Evolutionary conservation across 2,329 filamentous ascomycete species (phyloP).

Genomic region (Cylindrodendrum hubeiense): DNA sequence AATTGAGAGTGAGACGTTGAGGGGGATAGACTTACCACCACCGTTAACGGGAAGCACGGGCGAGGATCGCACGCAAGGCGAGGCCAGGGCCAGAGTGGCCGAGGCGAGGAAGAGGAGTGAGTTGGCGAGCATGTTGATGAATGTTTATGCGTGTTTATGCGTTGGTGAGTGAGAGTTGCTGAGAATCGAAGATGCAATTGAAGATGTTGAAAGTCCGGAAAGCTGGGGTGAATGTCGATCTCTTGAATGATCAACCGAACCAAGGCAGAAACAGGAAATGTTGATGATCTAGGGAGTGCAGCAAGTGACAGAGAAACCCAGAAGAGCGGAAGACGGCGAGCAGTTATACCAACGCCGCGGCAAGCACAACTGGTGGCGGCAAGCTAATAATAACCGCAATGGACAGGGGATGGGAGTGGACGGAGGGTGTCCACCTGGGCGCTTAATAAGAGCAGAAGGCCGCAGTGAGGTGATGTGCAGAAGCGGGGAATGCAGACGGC

Average conservation of each 20-base stretch:
- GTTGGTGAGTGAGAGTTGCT: not conserved
- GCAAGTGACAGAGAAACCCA: not conserved
- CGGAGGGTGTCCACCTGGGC: conserved; percentile 42
- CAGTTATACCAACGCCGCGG: conserved; percentile 19
- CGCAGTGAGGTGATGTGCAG: conserved; percentile 34
- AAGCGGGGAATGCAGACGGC: conserved; percentile 22
- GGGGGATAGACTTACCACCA: conserved; percentile 47
- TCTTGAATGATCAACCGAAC: conserved; percentile 28
- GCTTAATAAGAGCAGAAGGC: conserved; percentile 38
- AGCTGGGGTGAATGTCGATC: conserved; percentile 34
- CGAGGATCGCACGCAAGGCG: conserved; percentile 38
- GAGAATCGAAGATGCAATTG: conserved; percentile 23
- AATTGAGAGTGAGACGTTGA: not conserved
- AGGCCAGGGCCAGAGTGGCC: conserved; percentile 48
- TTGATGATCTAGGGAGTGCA: not conserved
- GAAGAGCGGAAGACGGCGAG: not conserved
- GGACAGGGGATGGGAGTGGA: conserved; percentile 37
- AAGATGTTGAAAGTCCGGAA: conserved; percentile 2
- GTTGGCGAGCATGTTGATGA: conserved; percentile 49
- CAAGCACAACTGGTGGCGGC: conserved; percentile 33
- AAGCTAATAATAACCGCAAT: conserved; percentile 47
- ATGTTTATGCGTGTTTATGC: conserved; percentile 9
- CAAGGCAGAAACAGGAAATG: conserved; percentile 19
- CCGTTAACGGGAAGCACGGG: conserved; percentile 55
- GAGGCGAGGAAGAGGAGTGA: conserved; percentile 49